These are phyloP conservation scores for Plasmodium inui DNA, from an alignment of 169 alveolate genomes.

Conservation along the genomic window DNA sequence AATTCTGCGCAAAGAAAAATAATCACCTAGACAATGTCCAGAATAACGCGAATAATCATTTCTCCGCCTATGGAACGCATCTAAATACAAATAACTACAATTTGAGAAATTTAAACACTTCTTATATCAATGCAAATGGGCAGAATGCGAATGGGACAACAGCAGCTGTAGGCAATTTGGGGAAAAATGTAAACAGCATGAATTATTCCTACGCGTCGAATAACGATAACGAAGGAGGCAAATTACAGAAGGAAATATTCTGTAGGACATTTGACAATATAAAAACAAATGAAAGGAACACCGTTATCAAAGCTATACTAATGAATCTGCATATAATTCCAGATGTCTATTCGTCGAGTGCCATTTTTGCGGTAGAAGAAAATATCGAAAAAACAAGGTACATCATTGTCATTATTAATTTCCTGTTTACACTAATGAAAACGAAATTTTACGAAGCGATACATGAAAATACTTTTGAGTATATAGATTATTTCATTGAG, in stretches of 20 bases:
- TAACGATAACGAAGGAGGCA: constrained; percentile 60
- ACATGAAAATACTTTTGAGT: constrained; percentile 76
- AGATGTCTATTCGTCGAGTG: constrained; percentile 68
- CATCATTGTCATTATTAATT: constrained; percentile 74
- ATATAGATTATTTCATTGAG: constrained; percentile 73
- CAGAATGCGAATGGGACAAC: constrained; percentile 51
- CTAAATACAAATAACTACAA: constrained; percentile 50
- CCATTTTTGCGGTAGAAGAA: constrained; percentile 62
- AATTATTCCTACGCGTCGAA: constrained; percentile 76
- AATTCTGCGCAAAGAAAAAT: constrained; percentile 73
- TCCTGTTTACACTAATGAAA: constrained; percentile 74
- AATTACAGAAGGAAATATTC: constrained; percentile 68
- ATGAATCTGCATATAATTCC: constrained; percentile 67
- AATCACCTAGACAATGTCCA: constrained; percentile 29
- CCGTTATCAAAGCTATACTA: constrained; percentile 72
- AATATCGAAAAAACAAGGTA: constrained; percentile 74
- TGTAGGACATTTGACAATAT: constrained; percentile 62
- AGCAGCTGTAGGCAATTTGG: constrained; percentile 1
- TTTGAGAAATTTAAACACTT: constrained; percentile 59
- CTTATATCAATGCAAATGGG: constrained; percentile 57
- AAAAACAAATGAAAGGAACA: constrained; percentile 64
- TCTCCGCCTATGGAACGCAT: constrained; percentile 58
- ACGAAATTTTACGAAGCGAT: constrained; percentile 74
- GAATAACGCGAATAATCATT: constrained; percentile 26
- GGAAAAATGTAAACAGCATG: constrained; percentile 47